Base-by-base conservation (phyloP, 2,329 filamentous ascomycete genomes). In the Pezicula radicicola region DNA sequence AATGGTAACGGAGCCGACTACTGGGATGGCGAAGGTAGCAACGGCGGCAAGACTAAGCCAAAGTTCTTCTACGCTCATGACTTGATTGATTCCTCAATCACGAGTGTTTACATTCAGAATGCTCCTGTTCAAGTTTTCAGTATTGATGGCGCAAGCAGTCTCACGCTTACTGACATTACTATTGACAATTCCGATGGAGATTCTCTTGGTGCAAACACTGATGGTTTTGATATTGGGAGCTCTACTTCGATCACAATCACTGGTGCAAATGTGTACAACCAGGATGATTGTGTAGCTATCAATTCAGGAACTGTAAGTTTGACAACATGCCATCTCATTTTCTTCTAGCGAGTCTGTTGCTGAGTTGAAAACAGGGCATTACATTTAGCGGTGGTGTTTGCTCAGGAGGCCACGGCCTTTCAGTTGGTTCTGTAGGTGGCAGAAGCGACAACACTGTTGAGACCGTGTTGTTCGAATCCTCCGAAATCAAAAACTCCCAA, bases 1-100 rank as follows among this genome's bases (percentile, higher is more conserved):
- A 72, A 86, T 59, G 78, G 80, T 53, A 72, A 79, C 41, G 82
- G 83, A 25, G 62, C 73, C 13, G 63, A 68, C 18, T 86, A 77
- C 75, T 87, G 83, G 84, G 84, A 87, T 58, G 72, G 74, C 48
- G 58, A 81, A 65, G 83, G 83, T 12, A 67, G 67, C 60, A 81
- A 80, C 61, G 79, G 81, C 25, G 81, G 81, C 15, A 53, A 76
- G 67, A 79, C 66, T 10, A 86, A 87, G 74, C 83, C 83, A 56
- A 80, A 84, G 71, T 81, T 85, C 69, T 83, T 84, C 72, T 71
- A 70, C 39, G 72, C 73, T 6, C 75, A 84, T 62, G 70, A 71
- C 48, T 60, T 85, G 51, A 77, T 67, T 41, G 64, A 70, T 42
- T 81, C 78, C 3, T 66, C 60, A 28, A 80, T 83, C 63, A 69